A percentile compares a stretch with the other conserved stretches of the same genome.
Conservation (phyloP, 768 basidiomycete genomes). For the Suillus plorans region DNA sequence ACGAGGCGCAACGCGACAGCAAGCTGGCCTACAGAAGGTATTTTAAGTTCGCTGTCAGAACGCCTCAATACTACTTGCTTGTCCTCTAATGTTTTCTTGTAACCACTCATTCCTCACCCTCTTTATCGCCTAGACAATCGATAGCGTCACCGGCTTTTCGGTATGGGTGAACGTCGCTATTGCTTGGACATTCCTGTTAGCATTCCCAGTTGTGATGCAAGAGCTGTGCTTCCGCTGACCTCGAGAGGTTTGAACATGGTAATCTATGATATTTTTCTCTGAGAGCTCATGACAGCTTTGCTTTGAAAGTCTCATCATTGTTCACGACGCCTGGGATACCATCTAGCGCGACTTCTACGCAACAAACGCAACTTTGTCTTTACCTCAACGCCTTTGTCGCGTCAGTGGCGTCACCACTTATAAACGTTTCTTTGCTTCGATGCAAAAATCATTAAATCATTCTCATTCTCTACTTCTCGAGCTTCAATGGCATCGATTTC, state of each 20-base stretch:
- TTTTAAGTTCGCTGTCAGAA: conserved; percentile 75
- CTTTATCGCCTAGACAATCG: conserved; percentile 72
- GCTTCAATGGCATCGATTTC: background rate
- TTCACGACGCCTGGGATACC: background rate
- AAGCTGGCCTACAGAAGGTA: conserved; percentile 70
- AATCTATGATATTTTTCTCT: background rate
- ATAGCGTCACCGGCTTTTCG: conserved; percentile 21
- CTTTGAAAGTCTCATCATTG: background rate
- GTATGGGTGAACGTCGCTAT: conserved; percentile 32
- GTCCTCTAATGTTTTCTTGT: conserved; percentile 19
- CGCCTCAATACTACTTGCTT: conserved; percentile 64
- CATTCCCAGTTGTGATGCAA: conserved; percentile 60
- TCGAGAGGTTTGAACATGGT: conserved; percentile 65
- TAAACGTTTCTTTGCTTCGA: background rate
- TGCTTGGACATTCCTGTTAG: conserved; percentile 79
- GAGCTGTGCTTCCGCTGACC: conserved; percentile 61
- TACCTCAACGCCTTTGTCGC: background rate
- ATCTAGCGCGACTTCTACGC: background rate
- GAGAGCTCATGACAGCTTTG: background rate
- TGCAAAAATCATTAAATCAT: background rate
- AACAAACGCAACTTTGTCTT: background rate
- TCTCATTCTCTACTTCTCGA: background rate
- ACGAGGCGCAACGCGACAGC: conserved; percentile 38
- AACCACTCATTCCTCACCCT: conserved; percentile 64
- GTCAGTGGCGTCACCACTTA: background rate